Evolutionary conservation across 257 asterid species (phyloP).

Genomic region (Craterostigma plantagineum): DNA sequence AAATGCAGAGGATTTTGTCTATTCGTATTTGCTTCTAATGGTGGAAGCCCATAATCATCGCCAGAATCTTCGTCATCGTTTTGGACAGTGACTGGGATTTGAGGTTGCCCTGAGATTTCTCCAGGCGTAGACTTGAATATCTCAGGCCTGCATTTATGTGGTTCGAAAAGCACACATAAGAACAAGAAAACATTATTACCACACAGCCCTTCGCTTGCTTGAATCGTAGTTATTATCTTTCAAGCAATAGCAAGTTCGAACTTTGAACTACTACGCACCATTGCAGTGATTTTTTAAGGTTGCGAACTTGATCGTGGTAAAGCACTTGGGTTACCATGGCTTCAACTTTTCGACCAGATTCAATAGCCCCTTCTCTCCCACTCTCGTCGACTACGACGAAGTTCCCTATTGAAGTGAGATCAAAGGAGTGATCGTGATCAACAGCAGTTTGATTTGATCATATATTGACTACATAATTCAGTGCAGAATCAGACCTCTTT

Average conservation of each 20-base stretch:
- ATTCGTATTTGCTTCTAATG: slow-evolving; percentile 76
- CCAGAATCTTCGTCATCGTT: slow-evolving; percentile 20
- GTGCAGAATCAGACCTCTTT: slow-evolving; percentile 46
- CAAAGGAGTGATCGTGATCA: too few relatives aligned
- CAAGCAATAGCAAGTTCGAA: too few relatives aligned
- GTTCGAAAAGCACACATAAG: not conserved
- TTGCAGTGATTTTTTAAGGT: slow-evolving; percentile 52
- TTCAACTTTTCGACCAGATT: slow-evolving; percentile 65
- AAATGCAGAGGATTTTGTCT: slow-evolving; percentile 35
- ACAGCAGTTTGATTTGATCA: too few relatives aligned
- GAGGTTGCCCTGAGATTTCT: slow-evolving; percentile 16
- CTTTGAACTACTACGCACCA: slow-evolving; percentile 22
- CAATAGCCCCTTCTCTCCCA: slow-evolving; percentile 74
- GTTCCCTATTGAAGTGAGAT: slow-evolving; percentile 26
- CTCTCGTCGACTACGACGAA: slow-evolving; percentile 75
- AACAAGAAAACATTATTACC: too few relatives aligned
- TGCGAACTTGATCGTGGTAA: slow-evolving; percentile 49
- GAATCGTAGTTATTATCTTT: too few relatives aligned
- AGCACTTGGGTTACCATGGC: slow-evolving; percentile 64
- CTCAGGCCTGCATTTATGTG: slow-evolving; percentile 36
- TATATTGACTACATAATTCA: too few relatives aligned
- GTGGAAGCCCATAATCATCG: slow-evolving; percentile 66
- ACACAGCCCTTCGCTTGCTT: too few relatives aligned
- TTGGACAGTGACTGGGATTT: slow-evolving; percentile 11
- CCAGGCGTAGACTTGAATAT: slow-evolving; percentile 21